Evolutionary conservation across 2,329 filamentous ascomycete genomes (phyloP).

Genomic region (Fusarium guadeloupense): DNA sequence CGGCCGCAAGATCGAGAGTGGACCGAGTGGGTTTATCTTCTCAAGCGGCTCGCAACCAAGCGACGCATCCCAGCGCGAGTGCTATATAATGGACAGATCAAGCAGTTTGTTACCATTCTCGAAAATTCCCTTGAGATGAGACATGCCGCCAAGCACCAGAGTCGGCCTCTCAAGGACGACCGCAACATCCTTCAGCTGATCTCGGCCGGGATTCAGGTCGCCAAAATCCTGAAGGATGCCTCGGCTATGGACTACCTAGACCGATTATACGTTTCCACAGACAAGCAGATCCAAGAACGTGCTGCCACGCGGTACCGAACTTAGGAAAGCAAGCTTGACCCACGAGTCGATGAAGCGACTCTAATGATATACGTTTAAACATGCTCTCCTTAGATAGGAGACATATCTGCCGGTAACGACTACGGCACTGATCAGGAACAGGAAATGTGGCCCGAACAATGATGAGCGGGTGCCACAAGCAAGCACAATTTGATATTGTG

Average conservation of each 20-base stretch:
- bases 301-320: conserved; percentile 50
- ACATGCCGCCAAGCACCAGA: conserved; percentile 84
- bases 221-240: conserved; percentile 86
- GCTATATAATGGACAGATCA: conserved; percentile 89
- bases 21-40: conserved; percentile 91
- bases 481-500: conserved; percentile 39
- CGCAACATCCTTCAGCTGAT: conserved; percentile 88
- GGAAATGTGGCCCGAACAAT: conserved; percentile 30
- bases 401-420: conserved; percentile 40
- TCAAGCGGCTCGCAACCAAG: conserved; percentile 87
- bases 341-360: conserved; percentile 38
- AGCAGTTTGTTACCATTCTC: conserved; percentile 87
- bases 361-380: conserved; percentile 45
- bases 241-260: conserved; percentile 85
- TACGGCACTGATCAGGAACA: conserved; percentile 44
- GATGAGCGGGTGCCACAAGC: conserved; percentile 22
- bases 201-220: conserved; percentile 86
- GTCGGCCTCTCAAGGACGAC: conserved; percentile 85
- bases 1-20: conserved; percentile 82
- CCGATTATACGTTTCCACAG: conserved; percentile 82
- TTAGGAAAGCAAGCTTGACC: conserved; percentile 40
- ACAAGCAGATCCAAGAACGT: conserved; percentile 79
- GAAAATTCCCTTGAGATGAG: conserved; percentile 91
- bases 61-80: conserved; percentile 84
- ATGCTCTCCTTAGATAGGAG: conserved; percentile 36